Evolutionary conservation across 345 rosid genomes (phyloP).

Genomic region (Sisymbrium irio): DNA sequence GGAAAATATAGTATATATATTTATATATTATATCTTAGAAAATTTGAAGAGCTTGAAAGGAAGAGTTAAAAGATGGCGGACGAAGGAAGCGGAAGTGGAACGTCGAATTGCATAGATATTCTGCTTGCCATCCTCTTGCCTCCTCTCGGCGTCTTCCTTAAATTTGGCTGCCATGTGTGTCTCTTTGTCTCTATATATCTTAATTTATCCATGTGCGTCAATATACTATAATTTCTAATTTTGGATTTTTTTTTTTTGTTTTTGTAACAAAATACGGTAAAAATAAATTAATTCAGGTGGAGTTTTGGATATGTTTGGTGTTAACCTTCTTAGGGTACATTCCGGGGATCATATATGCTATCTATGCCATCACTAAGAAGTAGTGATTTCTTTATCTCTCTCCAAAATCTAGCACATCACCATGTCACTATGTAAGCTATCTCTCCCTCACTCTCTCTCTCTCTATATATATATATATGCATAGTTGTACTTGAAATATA

Average conservation of each 20-base stretch:
- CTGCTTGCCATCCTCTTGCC: slow-evolving; percentile 78
- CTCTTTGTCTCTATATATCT: not conserved
- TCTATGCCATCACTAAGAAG: slow-evolving; percentile 64
- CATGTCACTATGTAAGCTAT: not conserved
- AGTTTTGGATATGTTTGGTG: slow-evolving; percentile 82
- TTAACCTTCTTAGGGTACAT: slow-evolving; percentile 62
- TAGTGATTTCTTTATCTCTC: not conserved
- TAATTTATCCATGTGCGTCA: not conserved
- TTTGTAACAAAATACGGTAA: not conserved
- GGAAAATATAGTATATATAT: not conserved
- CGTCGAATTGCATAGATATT: slow-evolving; percentile 43
- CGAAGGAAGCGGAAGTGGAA: not conserved
- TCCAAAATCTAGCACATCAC: not conserved
- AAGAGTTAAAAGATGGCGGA: not conserved
- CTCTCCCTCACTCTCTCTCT: no score
- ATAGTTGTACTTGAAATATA: no score
- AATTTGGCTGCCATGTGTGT: slow-evolving; percentile 49
- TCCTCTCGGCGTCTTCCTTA: slow-evolving; percentile 89
- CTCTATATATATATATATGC: not conserved
- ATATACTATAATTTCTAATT: not conserved
- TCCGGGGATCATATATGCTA: slow-evolving; percentile 84
- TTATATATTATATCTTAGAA: not conserved
- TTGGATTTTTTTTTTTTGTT: no score
- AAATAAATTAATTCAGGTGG: slow-evolving; percentile 40
- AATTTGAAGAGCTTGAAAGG: not conserved